Evolutionary conservation across 2,329 filamentous ascomycete genomes (phyloP).

Genomic region (Pseudogymnoascus sp.): DNA sequence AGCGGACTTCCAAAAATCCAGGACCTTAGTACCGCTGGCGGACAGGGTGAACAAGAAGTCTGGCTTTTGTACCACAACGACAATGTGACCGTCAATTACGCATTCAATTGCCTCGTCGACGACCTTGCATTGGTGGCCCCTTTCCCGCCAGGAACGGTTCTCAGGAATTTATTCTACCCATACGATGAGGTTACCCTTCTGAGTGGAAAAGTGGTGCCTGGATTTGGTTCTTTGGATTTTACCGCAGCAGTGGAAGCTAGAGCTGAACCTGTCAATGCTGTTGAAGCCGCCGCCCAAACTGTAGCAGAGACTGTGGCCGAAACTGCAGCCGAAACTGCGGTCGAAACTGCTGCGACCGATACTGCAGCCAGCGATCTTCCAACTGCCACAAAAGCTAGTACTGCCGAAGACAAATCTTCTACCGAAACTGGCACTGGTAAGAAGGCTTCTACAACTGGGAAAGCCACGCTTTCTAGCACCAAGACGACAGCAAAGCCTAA

Average conservation of each 20-base stretch:
- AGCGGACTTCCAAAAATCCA: constrained; percentile 38
- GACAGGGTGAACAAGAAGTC: constrained; percentile 36
- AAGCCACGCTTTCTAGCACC: not conserved
- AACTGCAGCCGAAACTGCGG: not conserved
- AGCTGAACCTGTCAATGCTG: constrained; percentile 20
- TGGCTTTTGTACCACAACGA: constrained; percentile 38
- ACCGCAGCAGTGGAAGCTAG: not conserved
- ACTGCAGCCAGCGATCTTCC: not conserved
- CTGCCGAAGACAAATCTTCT: not conserved
- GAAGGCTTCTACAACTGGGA: not conserved
- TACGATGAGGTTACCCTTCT: constrained; percentile 47
- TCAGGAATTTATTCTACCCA: constrained; percentile 55
- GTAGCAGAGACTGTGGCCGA: not conserved
- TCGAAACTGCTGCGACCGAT: not conserved
- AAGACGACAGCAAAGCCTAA: not conserved
- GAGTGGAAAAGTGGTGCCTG: not conserved
- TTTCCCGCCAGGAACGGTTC: constrained; percentile 43
- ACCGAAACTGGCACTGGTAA: constrained; percentile 1
- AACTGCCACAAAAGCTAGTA: not conserved
- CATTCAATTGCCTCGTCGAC: constrained; percentile 44
- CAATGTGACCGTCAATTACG: constrained; percentile 42
- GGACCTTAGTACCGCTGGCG: constrained; percentile 42
- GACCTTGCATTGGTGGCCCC: constrained; percentile 45
- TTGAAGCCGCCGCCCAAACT: not conserved
- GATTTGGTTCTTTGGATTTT: constrained; percentile 1